Conservation (phyloP, 2,329 filamentous ascomycete genomes). For the Cordyceps javanica region DNA sequence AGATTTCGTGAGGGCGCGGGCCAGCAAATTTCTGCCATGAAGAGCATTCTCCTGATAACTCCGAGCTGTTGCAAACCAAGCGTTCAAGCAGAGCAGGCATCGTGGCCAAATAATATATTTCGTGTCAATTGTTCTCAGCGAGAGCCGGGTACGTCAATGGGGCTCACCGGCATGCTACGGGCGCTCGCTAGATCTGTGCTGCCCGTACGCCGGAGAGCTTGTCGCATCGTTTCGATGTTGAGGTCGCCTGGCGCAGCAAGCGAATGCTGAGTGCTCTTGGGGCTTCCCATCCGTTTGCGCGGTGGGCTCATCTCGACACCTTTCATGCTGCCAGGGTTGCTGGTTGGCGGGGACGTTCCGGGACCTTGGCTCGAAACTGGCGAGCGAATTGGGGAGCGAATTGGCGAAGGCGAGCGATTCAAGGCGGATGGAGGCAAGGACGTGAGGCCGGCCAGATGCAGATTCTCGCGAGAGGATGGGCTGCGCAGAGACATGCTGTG, state of each 20-base stretch:
- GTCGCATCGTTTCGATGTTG: constrained; percentile 89
- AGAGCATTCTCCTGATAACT: background rate
- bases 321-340: constrained; percentile 68
- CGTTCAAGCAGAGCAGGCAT: background rate
- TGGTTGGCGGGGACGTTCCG: constrained; percentile 67
- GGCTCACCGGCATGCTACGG: constrained; percentile 53
- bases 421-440: constrained; percentile 45
- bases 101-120: background rate
- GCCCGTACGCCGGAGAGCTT: constrained; percentile 77
- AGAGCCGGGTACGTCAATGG: constrained; percentile 37
- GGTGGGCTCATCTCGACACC: constrained; percentile 65
- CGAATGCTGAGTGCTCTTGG: constrained; percentile 47
- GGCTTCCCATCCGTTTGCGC: constrained; percentile 57
- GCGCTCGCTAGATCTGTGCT: constrained; percentile 66
- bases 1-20: background rate
- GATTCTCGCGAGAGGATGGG: constrained; percentile 57
- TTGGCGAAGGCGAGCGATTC: constrained; percentile 72
- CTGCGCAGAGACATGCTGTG: constrained; percentile 53
- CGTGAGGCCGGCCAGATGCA: constrained; percentile 62
- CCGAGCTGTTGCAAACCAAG: constrained; percentile 6
- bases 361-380: constrained; percentile 66
- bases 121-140: constrained; percentile 18
- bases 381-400: constrained; percentile 73
- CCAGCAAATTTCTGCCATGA: background rate
- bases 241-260: constrained; percentile 54